Percentiles rank a stretch among this genome's conserved stretches.
Evolutionary conservation across 257 asterid species (phyloP).

Genomic region (Scutellaria baicalensis): DNA sequence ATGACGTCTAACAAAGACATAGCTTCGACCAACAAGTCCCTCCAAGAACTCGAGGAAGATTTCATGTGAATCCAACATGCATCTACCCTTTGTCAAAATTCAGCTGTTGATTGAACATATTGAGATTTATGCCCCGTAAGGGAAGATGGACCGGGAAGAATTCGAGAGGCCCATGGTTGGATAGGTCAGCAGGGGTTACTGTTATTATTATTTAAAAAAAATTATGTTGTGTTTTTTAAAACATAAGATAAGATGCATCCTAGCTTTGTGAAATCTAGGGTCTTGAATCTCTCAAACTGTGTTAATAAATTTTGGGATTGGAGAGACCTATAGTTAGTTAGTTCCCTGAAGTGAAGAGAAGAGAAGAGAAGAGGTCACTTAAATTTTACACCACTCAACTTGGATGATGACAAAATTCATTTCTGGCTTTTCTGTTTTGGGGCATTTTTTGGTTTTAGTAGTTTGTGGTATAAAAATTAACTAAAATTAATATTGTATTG

Average conservation of each 20-base stretch:
- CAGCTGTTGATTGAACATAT: neutral
- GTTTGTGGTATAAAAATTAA: too few relatives aligned
- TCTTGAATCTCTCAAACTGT: slow-evolving; percentile 18
- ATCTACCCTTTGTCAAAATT: slow-evolving; percentile 1
- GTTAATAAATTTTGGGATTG: slow-evolving; percentile 19
- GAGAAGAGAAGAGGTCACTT: neutral
- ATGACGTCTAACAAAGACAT: slow-evolving; percentile 95
- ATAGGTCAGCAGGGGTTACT: slow-evolving; percentile 1
- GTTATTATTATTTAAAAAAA: neutral
- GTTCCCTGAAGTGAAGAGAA: neutral
- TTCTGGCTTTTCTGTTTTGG: neutral
- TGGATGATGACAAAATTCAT: neutral
- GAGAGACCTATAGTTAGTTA: slow-evolving; percentile 1
- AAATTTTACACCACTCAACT: neutral
- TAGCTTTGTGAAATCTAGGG: slow-evolving; percentile 9
- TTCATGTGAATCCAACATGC: slow-evolving; percentile 57
- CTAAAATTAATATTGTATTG: too few relatives aligned
- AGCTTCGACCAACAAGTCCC: slow-evolving; percentile 72
- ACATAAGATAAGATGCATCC: neutral
- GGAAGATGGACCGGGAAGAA: neutral
- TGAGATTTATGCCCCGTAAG: slow-evolving; percentile 5
- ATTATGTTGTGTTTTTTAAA: neutral
- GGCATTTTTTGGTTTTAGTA: too few relatives aligned
- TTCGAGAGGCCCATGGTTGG: neutral
- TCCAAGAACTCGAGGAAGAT: slow-evolving; percentile 94